phyloP scores from a whole-genome alignment of 805 yeast genomes.

The Ogataea kodamae region DNA sequence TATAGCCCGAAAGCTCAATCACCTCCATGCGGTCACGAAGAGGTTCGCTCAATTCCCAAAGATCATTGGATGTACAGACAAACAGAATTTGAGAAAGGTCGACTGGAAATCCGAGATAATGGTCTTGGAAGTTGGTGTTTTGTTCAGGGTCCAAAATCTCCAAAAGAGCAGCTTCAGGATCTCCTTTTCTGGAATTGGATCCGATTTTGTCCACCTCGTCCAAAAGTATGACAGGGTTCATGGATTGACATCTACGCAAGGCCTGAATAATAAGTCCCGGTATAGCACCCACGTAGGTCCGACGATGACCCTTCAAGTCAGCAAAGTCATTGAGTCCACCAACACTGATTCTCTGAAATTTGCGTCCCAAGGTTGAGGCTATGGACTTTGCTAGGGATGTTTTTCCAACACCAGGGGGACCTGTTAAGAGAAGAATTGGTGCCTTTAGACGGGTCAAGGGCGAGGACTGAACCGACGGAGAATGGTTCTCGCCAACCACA shows the following conservation, averaged over 20 bases:
- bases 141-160: conserved; percentile 93
- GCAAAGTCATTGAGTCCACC: conserved; percentile 91
- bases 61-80: conserved; percentile 82
- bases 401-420: conserved; percentile 94
- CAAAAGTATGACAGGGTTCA: conserved; percentile 78
- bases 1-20: conserved; percentile 75
- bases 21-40: conserved; percentile 81
- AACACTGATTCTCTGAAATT: conserved; percentile 73
- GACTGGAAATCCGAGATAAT: conserved; percentile 80
- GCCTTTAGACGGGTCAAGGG: conserved; percentile 34
- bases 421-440: conserved; percentile 78
- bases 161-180: conserved; percentile 83
- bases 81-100: conserved; percentile 79
- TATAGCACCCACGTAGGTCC: conserved; percentile 91
- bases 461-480: background rate
- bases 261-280: conserved; percentile 82
- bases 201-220: conserved; percentile 78
- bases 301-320: conserved; percentile 84
- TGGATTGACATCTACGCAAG: conserved; percentile 65
- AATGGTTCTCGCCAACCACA: conserved; percentile 3
- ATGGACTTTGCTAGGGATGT: conserved; percentile 82
- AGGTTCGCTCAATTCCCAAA: conserved; percentile 68
- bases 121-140: conserved; percentile 71
- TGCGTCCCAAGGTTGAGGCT: conserved; percentile 68
- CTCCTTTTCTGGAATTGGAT: conserved; percentile 46